Evolutionary conservation across 805 yeast species (phyloP).

Genomic region (Schwanniomyces sp.): DNA sequence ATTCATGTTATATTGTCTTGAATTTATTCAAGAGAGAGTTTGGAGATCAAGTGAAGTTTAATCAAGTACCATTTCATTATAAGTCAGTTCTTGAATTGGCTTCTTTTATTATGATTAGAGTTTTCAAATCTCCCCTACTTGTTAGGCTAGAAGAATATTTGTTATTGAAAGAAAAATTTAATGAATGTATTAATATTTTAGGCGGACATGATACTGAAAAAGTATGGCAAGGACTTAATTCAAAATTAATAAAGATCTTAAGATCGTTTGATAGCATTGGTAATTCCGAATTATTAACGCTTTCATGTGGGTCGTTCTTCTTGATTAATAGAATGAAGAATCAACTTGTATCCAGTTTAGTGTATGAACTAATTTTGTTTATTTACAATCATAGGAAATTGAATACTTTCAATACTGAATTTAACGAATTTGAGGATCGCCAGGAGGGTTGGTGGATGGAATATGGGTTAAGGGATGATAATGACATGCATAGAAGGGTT

Average conservation of each 20-base stretch:
- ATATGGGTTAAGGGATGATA: constrained; percentile 26
- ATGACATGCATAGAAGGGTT: constrained; percentile 10
- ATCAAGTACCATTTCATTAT: constrained; percentile 40
- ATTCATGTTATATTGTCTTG: constrained; percentile 28
- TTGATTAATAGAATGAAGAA: constrained; percentile 33
- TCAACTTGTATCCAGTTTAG: constrained; percentile 34
- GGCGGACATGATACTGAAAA: constrained; percentile 8
- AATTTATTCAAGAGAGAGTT: constrained; percentile 19
- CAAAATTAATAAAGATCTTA: constrained; percentile 21
- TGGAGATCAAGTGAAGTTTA: constrained; percentile 16
- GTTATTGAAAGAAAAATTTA: constrained; percentile 21
- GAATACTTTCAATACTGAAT: constrained; percentile 4
- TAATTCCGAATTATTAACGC: background rate
- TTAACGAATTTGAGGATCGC: background rate
- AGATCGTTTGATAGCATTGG: constrained; percentile 19
- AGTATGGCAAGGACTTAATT: constrained; percentile 22
- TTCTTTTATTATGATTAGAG: constrained; percentile 27
- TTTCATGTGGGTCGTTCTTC: constrained; percentile 19
- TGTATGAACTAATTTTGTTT: constrained; percentile 41
- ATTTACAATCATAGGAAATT: constrained; percentile 31
- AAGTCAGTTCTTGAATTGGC: constrained; percentile 38
- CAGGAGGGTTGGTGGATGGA: constrained; percentile 30
- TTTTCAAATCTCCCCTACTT: constrained; percentile 31
- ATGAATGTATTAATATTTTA: constrained; percentile 17
- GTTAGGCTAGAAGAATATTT: constrained; percentile 22